Conservation (phyloP, 805 yeast species). For the Cephaloascus albidus region DNA sequence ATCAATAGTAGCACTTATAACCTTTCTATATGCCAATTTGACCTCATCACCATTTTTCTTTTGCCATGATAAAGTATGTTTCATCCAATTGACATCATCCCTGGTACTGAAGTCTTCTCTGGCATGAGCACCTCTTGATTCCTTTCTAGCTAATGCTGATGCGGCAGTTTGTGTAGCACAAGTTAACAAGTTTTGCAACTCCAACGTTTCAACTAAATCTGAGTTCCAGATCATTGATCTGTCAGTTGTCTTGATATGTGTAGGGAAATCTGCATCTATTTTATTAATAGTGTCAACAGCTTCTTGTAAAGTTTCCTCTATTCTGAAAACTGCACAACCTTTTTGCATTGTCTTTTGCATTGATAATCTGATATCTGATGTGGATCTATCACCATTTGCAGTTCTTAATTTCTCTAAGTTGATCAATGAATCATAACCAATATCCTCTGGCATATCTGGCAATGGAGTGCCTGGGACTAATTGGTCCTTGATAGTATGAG, state of each 20-base stretch:
- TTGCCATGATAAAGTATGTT: conserved; percentile 36
- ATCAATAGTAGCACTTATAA: conserved; percentile 31
- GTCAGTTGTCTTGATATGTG: conserved; percentile 28
- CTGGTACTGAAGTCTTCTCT: conserved; percentile 36
- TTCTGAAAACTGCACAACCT: conserved; percentile 39
- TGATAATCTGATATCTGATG: conserved; percentile 30
- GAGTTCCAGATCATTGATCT: conserved; percentile 40
- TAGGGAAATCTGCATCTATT: conserved; percentile 24
- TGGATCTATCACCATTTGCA: conserved; percentile 25
- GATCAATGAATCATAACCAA: conserved; percentile 30
- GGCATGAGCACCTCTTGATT: conserved; percentile 40
- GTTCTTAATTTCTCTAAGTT: conserved; percentile 33
- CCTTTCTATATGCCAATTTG: conserved; percentile 34
- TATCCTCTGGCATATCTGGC: conserved; percentile 25
- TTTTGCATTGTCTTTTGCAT: conserved; percentile 39
- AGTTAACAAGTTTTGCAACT: conserved; percentile 36
- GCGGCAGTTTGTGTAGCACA: conserved; percentile 38
- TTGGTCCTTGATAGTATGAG: conserved; percentile 31
- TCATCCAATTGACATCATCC: conserved; percentile 37
- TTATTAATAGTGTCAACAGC: conserved; percentile 29
- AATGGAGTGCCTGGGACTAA: conserved; percentile 33
- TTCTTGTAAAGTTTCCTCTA: conserved; percentile 32
- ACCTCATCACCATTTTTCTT: conserved; percentile 24
- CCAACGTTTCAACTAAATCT: conserved; percentile 37
- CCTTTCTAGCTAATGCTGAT: conserved; percentile 35